A percentile compares a stretch with the other conserved stretches of the same genome.
phyloP scores from a whole-genome alignment of 2,329 filamentous ascomycete species.

The Ophiostoma tasmaniense region DNA sequence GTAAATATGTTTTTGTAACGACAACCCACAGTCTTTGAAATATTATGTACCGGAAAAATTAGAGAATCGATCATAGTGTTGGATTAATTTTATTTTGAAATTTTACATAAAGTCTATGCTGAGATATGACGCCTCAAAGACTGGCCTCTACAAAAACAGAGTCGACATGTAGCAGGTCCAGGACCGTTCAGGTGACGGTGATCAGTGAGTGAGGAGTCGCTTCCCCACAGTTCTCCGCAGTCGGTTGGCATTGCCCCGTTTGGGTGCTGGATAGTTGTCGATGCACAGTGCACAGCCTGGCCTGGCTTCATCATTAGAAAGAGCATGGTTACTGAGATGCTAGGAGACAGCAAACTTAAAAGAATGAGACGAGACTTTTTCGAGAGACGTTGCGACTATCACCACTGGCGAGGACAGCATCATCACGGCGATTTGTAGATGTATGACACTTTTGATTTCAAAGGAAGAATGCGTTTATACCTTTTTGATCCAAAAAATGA shows the following conservation, averaged over 20 bases:
- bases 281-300: not conserved
- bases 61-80: not conserved
- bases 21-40: not conserved
- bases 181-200: not conserved
- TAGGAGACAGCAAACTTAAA: no score
- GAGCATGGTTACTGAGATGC: not conserved
- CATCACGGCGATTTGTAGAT: not conserved
- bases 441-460: not conserved
- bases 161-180: not conserved
- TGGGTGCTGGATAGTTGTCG: not conserved
- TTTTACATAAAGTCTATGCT: not conserved
- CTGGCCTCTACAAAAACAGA: not conserved
- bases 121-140: not conserved
- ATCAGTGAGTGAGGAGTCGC: not conserved
- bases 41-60: not conserved
- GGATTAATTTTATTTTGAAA: not conserved
- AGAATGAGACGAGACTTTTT: not conserved
- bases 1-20: not conserved
- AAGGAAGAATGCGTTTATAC: not conserved
- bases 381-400: not conserved
- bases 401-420: not conserved
- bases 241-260: not conserved
- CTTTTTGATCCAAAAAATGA: not conserved
- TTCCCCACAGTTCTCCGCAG: constrained; percentile 6
- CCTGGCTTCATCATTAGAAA: not conserved